Conservation (phyloP, 2,329 filamentous ascomycete genomes). For the Thelonectria olida region DNA sequence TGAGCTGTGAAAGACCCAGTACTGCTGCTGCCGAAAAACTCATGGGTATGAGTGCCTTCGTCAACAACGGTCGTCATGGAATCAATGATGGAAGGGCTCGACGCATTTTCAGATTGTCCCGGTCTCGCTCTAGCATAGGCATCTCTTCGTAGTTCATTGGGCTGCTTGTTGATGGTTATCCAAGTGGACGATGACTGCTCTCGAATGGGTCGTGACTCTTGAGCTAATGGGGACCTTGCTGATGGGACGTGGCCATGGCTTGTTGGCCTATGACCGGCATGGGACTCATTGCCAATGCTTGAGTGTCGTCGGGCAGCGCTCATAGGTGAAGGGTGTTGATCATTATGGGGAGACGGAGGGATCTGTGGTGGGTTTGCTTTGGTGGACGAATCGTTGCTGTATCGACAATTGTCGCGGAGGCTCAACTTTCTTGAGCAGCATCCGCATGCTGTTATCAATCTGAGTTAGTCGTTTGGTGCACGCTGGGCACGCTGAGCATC, state of each 20-base stretch:
- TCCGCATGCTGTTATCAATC: conserved; percentile 40
- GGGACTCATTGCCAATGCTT: background rate
- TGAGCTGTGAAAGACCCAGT: conserved; percentile 57
- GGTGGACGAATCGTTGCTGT: conserved; percentile 28
- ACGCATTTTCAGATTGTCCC: conserved; percentile 27
- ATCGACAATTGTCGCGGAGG: conserved; percentile 41
- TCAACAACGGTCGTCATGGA: conserved; percentile 57
- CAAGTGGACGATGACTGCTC: conserved; percentile 22
- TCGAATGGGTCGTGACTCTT: background rate
- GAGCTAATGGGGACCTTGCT: background rate
- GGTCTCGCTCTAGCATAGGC: background rate
- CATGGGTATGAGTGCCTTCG: conserved; percentile 50
- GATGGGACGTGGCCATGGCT: background rate
- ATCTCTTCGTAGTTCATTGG: conserved; percentile 10
- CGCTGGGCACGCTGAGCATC: background rate
- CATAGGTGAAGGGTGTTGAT: background rate
- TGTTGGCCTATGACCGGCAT: background rate
- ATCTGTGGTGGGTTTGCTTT: background rate
- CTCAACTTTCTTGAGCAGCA: conserved; percentile 43
- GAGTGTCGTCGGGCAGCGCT: background rate
- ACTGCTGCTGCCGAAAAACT: conserved; percentile 58
- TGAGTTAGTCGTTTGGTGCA: background rate
- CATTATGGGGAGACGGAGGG: background rate
- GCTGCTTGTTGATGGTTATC: conserved; percentile 15
- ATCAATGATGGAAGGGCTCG: conserved; percentile 48